phyloP scores from a whole-genome alignment of 2,329 filamentous ascomycete genomes.

The Pseudopyrenochaeta lycopersici region DNA sequence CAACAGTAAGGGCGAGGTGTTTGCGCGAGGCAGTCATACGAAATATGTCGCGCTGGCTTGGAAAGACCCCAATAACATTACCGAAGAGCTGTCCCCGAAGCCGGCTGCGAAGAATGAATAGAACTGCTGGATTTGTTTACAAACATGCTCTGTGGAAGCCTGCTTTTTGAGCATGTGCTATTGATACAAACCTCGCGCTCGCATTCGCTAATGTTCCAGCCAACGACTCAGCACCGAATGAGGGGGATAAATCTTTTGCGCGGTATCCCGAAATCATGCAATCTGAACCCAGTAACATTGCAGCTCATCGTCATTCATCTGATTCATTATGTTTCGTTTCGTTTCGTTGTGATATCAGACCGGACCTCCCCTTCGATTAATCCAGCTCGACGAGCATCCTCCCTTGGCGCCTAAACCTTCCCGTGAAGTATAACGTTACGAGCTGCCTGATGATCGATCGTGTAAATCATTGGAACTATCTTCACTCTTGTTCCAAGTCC shows the following conservation, averaged over 20 bases:
- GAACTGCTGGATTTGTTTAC: no score
- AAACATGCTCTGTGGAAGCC: not conserved
- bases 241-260: not conserved
- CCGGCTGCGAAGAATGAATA: conserved; percentile 32
- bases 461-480: conserved; percentile 11
- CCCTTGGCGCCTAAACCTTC: not conserved
- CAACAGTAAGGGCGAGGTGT: conserved; percentile 66
- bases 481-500: conserved; percentile 37
- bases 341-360: no score
- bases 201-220: not conserved
- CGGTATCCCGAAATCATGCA: no score
- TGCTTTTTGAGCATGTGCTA: conserved; percentile 10
- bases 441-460: conserved; percentile 11
- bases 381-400: not conserved
- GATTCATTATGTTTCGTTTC: conserved; percentile 2
- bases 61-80: conserved; percentile 70
- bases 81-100: conserved; percentile 62
- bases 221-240: not conserved
- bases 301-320: not conserved
- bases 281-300: not conserved
- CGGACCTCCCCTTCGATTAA: not conserved
- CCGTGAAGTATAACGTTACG: not conserved
- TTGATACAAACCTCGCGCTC: conserved; percentile 5
- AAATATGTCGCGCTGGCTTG: conserved; percentile 70
- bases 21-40: conserved; percentile 73